A percentile compares a stretch with the other conserved stretches of the same genome.
Conservation (phyloP, 1,284 basidiomycete genomes). For the Stygiomarasmius scandens region DNA sequence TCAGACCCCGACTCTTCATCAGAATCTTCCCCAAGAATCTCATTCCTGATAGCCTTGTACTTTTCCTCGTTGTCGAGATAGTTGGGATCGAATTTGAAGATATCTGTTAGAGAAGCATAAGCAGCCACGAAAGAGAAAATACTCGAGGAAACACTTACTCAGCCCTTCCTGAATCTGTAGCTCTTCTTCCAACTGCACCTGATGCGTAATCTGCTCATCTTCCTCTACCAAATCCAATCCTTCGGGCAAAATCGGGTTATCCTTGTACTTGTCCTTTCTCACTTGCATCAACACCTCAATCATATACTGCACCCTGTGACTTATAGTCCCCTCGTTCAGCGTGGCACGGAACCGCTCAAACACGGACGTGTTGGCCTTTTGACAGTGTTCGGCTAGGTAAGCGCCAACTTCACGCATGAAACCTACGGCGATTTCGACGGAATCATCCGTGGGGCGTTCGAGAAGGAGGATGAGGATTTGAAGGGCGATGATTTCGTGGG, state of each 20-base stretch:
- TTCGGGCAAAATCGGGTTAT: slow-evolving; percentile 93
- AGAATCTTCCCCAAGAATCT: slow-evolving; percentile 91
- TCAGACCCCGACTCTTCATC: slow-evolving; percentile 71
- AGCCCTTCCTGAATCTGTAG: slow-evolving; percentile 92
- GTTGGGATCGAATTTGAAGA: slow-evolving; percentile 94
- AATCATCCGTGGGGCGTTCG: slow-evolving; percentile 95
- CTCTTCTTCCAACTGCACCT: slow-evolving; percentile 90
- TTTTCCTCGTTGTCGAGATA: slow-evolving; percentile 93
- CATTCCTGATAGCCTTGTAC: slow-evolving; percentile 88
- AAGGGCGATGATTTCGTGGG: slow-evolving; percentile 92
- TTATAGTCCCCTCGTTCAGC: slow-evolving; percentile 92
- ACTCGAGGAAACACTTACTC: slow-evolving; percentile 57
- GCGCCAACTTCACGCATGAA: slow-evolving; percentile 98
- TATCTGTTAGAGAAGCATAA: slow-evolving; percentile 52
- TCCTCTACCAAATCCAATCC: slow-evolving; percentile 97
- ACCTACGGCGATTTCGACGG: slow-evolving; percentile 96
- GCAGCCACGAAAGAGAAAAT: slow-evolving; percentile 10
- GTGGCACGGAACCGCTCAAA: slow-evolving; percentile 97
- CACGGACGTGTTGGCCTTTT: slow-evolving; percentile 91
- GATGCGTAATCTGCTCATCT: slow-evolving; percentile 96
- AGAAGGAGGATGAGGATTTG: slow-evolving; percentile 94
- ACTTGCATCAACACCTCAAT: slow-evolving; percentile 99
- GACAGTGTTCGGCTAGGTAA: slow-evolving; percentile 91
- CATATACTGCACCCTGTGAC: slow-evolving; percentile 98
- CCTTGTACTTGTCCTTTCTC: slow-evolving; percentile 97